Base-by-base conservation (phyloP, 163 green algal genomes). In the Trebouxiophyceae sp. region DNA sequence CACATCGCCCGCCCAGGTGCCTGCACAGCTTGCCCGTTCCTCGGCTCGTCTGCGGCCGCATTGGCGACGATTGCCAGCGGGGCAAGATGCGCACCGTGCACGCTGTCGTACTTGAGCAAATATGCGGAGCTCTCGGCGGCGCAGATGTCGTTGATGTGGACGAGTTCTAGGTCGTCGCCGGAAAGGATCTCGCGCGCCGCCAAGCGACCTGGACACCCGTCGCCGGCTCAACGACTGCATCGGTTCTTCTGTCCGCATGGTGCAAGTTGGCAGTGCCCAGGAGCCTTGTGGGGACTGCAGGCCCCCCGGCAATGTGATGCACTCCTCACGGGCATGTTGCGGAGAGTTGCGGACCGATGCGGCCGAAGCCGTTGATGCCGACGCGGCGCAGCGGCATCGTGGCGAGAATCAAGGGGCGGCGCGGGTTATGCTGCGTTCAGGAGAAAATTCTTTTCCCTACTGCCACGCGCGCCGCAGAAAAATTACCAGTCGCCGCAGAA, bases 81-180 rank as follows among this genome's bases (percentile, higher is more conserved):
- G 28, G 23, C 5, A 58, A 58, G 34, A 72, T 82, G 91, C 55
- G 66, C 63, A 73, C 90, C 87, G 80, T 97, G 92, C 30, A 93
- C 84, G 1, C 78, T 85, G 80, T 97, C 91, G 79, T 96, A 97
- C 75, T 96, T 95, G 68, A 96, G 81, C 86, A 95, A 91, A 77
- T 90, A 91, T 0, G 77, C 79, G 73, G 89, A 83, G 69, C 89
- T 91, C 45, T 89, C 70, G 31, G 72, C 19, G 63, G 93, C 83
- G 67, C 95, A 89, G 80, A 97, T 95, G 76, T 97, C 91, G 67
- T 97, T 97, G 65, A 96, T 77, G 16, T 59, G 46, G 3, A 70
- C 63, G 19, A 70, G 24, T 34, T 70, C n/a, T 3, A 63, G 22
- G 22, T 45, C 61, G 19, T 27, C 45, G 6, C 16, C 7, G 33